Base-by-base conservation (phyloP, 768 basidiomycete genomes). In the Dioszegia hungarica region DNA sequence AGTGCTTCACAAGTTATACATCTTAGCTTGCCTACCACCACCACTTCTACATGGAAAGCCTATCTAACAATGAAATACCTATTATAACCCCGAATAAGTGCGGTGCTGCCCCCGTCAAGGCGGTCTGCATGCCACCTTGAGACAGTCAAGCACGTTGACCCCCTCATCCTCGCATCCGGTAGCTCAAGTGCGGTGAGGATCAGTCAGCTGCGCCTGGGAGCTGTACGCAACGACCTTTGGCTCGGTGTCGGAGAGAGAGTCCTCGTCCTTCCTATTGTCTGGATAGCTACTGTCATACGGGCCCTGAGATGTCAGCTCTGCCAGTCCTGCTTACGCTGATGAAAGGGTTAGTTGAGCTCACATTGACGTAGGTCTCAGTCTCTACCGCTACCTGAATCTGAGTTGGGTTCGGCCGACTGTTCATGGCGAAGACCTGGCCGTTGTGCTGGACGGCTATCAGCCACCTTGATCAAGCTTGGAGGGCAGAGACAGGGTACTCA, bases 341-440 rank as follows among this genome's bases (percentile, higher is more conserved):
- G 28, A 43, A 10, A 6, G 12, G 5, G n/a, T 31, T n/a, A n/a
- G 25, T 11, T 40, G 17, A 22, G 51, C 60, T 56, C 40, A 57
- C 56, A 25, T 62, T 56, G 22, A 60, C 50, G 33, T 58, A 57
- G 10, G 62, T 63, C 22, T 63, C 58, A 15, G 55, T 60, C 50
- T 63, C 62, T 3, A 63, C 57, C 19, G 58, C 54, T 28, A 63
- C 44, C 20, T 56, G 56, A 20, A 63, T 59, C 37, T 61, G 48
- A n/a, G 57, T 63, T 15, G 61, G 57, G n/a, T 52, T 40, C 12
- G 20, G 38, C 24, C 56, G 50, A 45, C 38, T 37, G 8, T 25
- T 46, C 60, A 62, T 57, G 15, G 51, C 56, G 54, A 57, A 62
- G 34, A 57, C 60, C 15, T 54, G 60, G 15, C 56, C 56, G n/a